These are phyloP conservation scores for Lanmaoa pseudosensibilis DNA, from an alignment of 768 basidiomycete genomes.

Conservation along the genomic window DNA sequence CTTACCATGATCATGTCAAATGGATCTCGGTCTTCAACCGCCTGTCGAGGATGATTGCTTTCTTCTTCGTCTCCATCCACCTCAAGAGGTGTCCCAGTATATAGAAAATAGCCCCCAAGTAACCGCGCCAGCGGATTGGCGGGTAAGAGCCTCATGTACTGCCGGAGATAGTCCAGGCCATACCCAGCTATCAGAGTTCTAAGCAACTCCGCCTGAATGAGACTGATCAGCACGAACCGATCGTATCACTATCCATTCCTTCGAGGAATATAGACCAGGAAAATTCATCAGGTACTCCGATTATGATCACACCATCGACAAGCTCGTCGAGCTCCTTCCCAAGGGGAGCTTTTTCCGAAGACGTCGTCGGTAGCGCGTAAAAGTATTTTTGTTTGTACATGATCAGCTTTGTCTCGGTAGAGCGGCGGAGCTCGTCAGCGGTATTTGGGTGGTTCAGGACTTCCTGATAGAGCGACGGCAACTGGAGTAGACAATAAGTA, in stretches of 20 bases:
- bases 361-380: slow-evolving; percentile 51
- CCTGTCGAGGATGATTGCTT: slow-evolving; percentile 6
- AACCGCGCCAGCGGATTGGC: slow-evolving; percentile 52
- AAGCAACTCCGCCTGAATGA: background rate
- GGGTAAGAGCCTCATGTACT: slow-evolving; percentile 69
- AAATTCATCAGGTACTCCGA: slow-evolving; percentile 73
- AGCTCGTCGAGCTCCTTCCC: slow-evolving; percentile 69
- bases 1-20: slow-evolving; percentile 64
- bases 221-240: slow-evolving; percentile 50
- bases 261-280: slow-evolving; percentile 85
- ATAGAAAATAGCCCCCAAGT: slow-evolving; percentile 67
- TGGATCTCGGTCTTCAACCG: slow-evolving; percentile 46
- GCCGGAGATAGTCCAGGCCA: slow-evolving; percentile 52
- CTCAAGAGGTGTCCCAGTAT: slow-evolving; percentile 49
- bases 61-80: slow-evolving; percentile 33
- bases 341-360: slow-evolving; percentile 45
- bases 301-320: slow-evolving; percentile 70
- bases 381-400: slow-evolving; percentile 61
- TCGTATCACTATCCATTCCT: slow-evolving; percentile 60
- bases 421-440: slow-evolving; percentile 74
- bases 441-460: slow-evolving; percentile 81
- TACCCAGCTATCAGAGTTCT: slow-evolving; percentile 52
- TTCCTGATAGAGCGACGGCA: slow-evolving; percentile 73
- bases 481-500: slow-evolving; percentile 38
- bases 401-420: slow-evolving; percentile 74